Percentiles rank a stretch among this genome's conserved stretches.
These are phyloP conservation scores for Strobilomyces echinocephalus DNA, from an alignment of 768 basidiomycete genomes.

Conservation along the genomic window DNA sequence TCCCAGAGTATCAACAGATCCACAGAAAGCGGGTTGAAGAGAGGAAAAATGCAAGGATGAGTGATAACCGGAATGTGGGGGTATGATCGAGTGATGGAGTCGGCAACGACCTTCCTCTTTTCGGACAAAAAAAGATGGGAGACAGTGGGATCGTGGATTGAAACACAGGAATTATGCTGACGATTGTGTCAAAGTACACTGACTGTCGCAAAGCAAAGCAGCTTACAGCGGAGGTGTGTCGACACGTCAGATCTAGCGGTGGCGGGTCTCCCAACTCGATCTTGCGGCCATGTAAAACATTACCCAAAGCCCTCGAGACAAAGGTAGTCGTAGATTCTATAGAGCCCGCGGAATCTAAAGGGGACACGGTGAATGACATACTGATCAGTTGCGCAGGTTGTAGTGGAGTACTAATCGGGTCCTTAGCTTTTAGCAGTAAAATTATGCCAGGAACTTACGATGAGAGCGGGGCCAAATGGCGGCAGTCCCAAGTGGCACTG, in stretches of 20 bases:
- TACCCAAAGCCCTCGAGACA: constrained; percentile 45
- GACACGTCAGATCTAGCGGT: constrained; percentile 48
- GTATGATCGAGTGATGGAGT: constrained; percentile 37
- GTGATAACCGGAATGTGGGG: constrained; percentile 53
- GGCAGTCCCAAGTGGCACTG: constrained; percentile 67
- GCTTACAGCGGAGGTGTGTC: constrained; percentile 44
- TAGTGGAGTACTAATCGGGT: constrained; percentile 37
- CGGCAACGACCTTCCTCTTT: constrained; percentile 41
- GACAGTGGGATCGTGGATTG: constrained; percentile 20
- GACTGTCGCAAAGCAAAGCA: background rate
- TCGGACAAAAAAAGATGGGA: constrained; percentile 47
- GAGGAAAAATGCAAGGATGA: constrained; percentile 66
- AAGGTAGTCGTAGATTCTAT: constrained; percentile 45
- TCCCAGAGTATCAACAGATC: constrained; percentile 79
- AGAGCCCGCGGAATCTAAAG: constrained; percentile 35
- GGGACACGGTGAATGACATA: constrained; percentile 39
- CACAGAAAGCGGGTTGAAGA: constrained; percentile 68
- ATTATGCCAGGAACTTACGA: constrained; percentile 37
- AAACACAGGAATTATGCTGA: constrained; percentile 13
- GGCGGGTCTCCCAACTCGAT: constrained; percentile 44
- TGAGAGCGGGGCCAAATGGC: constrained; percentile 31
- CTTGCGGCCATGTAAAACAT: constrained; percentile 47
- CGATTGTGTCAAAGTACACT: background rate
- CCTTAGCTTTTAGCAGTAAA: constrained; percentile 5
- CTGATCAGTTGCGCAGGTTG: constrained; percentile 46